phyloP scores from a whole-genome alignment of 352 stramenopile genomes.

The Globisporangium cederbergense region DNA sequence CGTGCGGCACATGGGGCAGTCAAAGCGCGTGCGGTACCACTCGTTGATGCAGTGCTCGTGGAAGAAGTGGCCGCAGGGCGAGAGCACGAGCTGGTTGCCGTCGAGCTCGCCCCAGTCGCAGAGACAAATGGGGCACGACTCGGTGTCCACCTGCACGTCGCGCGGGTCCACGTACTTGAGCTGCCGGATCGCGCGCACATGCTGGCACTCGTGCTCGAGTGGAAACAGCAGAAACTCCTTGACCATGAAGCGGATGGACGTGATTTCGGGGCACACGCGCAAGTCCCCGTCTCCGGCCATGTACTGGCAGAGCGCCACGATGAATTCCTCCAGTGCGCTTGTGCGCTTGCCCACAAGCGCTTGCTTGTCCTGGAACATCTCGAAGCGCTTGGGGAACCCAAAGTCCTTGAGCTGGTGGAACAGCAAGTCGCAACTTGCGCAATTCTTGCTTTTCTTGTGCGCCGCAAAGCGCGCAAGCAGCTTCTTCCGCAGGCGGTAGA shows the following conservation, averaged over 20 bases:
- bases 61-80: conserved; percentile 83
- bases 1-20: conserved; percentile 86
- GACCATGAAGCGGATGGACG: conserved; percentile 57
- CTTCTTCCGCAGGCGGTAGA: conserved; percentile 77
- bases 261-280: conserved; percentile 64
- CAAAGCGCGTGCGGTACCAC: conserved; percentile 85
- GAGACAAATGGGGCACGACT: conserved; percentile 80
- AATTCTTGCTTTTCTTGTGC: conserved; percentile 57
- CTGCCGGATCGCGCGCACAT: conserved; percentile 74
- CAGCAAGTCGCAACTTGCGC: conserved; percentile 49
- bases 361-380: conserved; percentile 70
- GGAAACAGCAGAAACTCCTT: conserved; percentile 86
- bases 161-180: conserved; percentile 84
- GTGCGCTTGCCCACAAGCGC: conserved; percentile 63
- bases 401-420: conserved; percentile 63
- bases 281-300: conserved; percentile 45
- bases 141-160: conserved; percentile 77
- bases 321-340: conserved; percentile 71
- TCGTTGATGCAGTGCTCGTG: conserved; percentile 88
- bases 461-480: conserved; percentile 51
- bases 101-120: conserved; percentile 83
- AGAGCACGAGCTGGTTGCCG: conserved; percentile 77
- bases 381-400: conserved; percentile 64
- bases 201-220: conserved; percentile 75
- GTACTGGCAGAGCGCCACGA: conserved; percentile 71